Evolutionary conservation across 305 asterid species (phyloP).

Genomic region (Striga hermonthica): DNA sequence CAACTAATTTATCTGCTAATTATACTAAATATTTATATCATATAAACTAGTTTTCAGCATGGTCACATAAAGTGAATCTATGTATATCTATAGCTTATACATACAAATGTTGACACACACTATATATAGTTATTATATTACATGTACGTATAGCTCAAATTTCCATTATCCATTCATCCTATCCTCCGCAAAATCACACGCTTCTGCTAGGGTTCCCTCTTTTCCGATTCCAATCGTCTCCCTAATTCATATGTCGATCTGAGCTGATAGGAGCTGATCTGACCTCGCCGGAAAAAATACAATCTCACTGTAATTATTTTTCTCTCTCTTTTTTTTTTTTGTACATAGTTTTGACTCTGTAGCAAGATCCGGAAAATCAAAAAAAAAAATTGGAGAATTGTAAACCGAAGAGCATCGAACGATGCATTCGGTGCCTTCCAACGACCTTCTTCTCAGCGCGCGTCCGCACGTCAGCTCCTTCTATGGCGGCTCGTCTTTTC

Average conservation of each 20-base stretch:
- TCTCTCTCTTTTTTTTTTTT: not conserved
- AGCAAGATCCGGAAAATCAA: not conserved
- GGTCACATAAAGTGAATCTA: no score
- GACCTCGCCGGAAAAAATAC: not conserved
- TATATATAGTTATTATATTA: no score
- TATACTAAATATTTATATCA: no score
- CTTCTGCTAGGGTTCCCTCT: slow-evolving; percentile 33
- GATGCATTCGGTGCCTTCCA: slow-evolving; percentile 76
- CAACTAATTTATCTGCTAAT: no score
- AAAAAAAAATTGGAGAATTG: slow-evolving; percentile 33
- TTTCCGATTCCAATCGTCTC: slow-evolving; percentile 28
- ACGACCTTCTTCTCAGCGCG: slow-evolving; percentile 32
- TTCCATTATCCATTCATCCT: slow-evolving; percentile 21
- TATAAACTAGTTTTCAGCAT: no score
- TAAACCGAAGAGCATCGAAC: slow-evolving; percentile 69
- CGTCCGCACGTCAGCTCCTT: slow-evolving; percentile 39
- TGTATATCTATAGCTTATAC: no score
- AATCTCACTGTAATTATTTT: not conserved
- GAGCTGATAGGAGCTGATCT: slow-evolving; percentile 9
- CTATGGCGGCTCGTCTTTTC: slow-evolving; percentile 46
- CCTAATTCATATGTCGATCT: slow-evolving; percentile 21
- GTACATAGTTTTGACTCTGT: slow-evolving; percentile 1
- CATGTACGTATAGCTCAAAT: no score
- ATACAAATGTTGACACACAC: no score
- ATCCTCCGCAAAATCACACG: slow-evolving; percentile 24